Conservation (phyloP, 148 eudicot species). For the Pharnaceum exiguum region DNA sequence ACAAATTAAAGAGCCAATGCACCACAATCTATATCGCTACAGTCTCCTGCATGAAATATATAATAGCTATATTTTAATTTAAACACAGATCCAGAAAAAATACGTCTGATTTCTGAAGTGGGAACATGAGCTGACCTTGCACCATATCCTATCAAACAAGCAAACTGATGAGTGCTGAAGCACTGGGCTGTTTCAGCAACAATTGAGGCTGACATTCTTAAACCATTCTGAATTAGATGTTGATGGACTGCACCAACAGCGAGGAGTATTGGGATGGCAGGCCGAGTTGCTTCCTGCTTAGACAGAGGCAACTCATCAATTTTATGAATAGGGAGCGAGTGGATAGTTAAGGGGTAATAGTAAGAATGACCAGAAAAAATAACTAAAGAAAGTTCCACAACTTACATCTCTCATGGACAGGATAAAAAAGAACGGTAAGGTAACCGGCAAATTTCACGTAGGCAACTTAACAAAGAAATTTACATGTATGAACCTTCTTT, state of each 20-base stretch:
- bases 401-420: too few species aligned
- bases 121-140: constrained; percentile 62
- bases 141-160: constrained; percentile 97
- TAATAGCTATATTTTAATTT: neutral
- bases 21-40: neutral
- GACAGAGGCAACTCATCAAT: neutral
- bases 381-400: too few species aligned
- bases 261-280: constrained; percentile 96
- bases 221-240: constrained; percentile 94
- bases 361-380: neutral
- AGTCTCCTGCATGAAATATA: neutral
- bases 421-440: too few species aligned
- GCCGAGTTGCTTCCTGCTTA: constrained; percentile 82
- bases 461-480: too few species aligned
- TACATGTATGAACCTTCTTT: too few species aligned
- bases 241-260: constrained; percentile 99
- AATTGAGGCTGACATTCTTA: constrained; percentile 93
- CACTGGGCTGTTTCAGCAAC: constrained; percentile 98
- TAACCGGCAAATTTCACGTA: too few species aligned
- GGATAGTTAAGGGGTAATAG: too few species aligned
- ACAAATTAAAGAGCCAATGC: too few species aligned
- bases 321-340: neutral
- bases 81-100: neutral
- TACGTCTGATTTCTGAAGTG: constrained; percentile 5
- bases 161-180: constrained; percentile 99